Conservation (phyloP, 2,329 filamentous ascomycete genomes). For the Stenocarpella maydis region DNA sequence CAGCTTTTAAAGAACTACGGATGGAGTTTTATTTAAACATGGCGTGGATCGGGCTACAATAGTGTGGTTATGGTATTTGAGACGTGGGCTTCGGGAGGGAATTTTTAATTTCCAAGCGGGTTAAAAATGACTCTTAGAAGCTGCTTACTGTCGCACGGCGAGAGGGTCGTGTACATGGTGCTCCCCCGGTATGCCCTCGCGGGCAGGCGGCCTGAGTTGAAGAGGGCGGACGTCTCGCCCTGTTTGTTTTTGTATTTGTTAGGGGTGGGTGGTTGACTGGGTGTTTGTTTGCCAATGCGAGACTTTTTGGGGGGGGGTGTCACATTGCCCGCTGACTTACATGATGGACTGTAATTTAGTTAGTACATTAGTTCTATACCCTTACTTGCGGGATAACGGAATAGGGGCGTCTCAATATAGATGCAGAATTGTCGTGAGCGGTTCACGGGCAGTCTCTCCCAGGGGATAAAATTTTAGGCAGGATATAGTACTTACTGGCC, state of each 20-base stretch:
- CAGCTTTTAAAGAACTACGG: too few species aligned
- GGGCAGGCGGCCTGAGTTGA: conserved; percentile 76
- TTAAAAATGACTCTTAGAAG: too few species aligned
- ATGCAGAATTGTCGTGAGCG: not conserved
- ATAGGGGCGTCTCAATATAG: not conserved
- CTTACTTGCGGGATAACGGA: not conserved
- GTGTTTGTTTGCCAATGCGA: too few species aligned
- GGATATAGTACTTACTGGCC: conserved; percentile 18
- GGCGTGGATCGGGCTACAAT: too few species aligned
- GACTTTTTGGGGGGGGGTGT: not conserved
- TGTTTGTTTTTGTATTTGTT: conserved; percentile 50
- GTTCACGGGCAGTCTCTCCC: too few species aligned
- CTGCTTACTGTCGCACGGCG: conserved; percentile 82
- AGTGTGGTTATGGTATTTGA: too few species aligned
- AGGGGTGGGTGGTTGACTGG: not conserved
- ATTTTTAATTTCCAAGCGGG: too few species aligned
- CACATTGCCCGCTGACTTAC: not conserved
- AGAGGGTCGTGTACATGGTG: conserved; percentile 86
- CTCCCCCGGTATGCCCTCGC: conserved; percentile 73
- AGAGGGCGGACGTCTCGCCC: conserved; percentile 80
- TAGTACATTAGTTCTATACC: not conserved
- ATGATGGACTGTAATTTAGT: conserved; percentile 3
- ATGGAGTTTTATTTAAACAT: too few species aligned
- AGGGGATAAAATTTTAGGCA: too few species aligned
- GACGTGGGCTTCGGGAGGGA: too few species aligned